These are phyloP conservation scores for Mentha longifolia DNA, from an alignment of 257 asterid genomes.

Conservation along the genomic window DNA sequence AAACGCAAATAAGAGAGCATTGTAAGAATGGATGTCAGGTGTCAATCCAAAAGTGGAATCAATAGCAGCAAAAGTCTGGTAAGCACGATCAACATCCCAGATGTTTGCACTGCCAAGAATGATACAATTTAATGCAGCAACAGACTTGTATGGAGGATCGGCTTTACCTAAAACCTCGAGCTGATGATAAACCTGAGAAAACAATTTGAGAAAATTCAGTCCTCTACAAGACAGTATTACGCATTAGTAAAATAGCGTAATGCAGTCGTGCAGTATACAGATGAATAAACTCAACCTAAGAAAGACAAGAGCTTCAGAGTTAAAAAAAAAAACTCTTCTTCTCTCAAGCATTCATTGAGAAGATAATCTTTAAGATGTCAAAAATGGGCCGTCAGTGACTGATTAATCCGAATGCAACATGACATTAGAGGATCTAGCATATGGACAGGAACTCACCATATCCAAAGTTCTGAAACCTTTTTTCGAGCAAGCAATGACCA, in stretches of 20 bases:
- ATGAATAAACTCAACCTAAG: neutral
- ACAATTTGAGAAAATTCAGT: conserved; percentile 36
- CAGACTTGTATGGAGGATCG: conserved; percentile 74
- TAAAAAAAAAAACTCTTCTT: neutral
- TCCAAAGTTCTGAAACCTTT: conserved; percentile 76
- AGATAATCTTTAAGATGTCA: neutral
- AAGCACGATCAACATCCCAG: conserved; percentile 92
- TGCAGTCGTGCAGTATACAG: conserved; percentile 14
- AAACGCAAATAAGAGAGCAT: conserved; percentile 74
- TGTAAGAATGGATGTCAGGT: conserved; percentile 82
- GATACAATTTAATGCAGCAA: conserved; percentile 77
- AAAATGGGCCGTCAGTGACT: neutral
- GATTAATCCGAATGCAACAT: neutral
- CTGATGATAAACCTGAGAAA: conserved; percentile 87
- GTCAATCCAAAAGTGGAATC: conserved; percentile 59
- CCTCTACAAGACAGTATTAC: conserved; percentile 26
- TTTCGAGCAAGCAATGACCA: conserved; percentile 73
- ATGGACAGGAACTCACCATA: conserved; percentile 52
- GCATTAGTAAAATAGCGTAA: conserved; percentile 1
- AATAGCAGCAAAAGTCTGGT: conserved; percentile 75
- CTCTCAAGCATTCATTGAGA: neutral
- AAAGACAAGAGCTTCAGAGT: neutral
- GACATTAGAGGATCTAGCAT: neutral
- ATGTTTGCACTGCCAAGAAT: conserved; percentile 87
- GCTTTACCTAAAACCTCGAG: conserved; percentile 76